Evolutionary conservation across 1,284 basidiomycete genomes (phyloP).

Genomic region (Ustilago sp.): DNA sequence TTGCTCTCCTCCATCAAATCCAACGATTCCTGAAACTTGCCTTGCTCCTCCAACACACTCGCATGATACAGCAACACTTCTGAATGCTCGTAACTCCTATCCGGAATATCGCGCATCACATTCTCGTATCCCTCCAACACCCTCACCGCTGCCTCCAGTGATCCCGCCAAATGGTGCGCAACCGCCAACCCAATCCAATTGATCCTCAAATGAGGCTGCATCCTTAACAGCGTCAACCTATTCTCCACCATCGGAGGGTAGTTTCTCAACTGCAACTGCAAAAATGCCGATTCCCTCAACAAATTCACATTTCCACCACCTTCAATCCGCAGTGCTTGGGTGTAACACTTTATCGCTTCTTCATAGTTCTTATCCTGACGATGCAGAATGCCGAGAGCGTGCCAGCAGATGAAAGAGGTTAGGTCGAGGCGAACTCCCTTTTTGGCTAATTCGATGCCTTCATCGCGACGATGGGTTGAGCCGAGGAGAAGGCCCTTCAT

Average conservation of each 20-base stretch:
- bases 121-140: constrained; percentile 77
- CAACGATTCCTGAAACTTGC: constrained; percentile 72
- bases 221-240: constrained; percentile 81
- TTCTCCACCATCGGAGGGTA: constrained; percentile 85
- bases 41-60: constrained; percentile 81
- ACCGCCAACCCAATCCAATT: constrained; percentile 93
- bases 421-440: constrained; percentile 85
- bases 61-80: constrained; percentile 88
- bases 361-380: constrained; percentile 85
- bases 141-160: constrained; percentile 78
- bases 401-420: constrained; percentile 96
- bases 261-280: constrained; percentile 89
- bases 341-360: constrained; percentile 85
- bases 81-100: constrained; percentile 76
- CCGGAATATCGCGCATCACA: constrained; percentile 58
- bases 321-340: constrained; percentile 84
- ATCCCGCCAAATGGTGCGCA: constrained; percentile 86
- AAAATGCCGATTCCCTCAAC: constrained; percentile 86
- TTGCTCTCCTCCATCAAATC: constrained; percentile 41
- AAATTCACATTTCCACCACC: constrained; percentile 90
- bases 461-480: constrained; percentile 69
- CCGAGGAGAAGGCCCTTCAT: constrained; percentile 68
- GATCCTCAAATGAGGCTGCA: constrained; percentile 85
- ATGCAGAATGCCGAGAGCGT: constrained; percentile 81
- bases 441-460: constrained; percentile 84